phyloP scores from a whole-genome alignment of 2,329 filamentous ascomycete species.

The Aspergillus ochraceus region DNA sequence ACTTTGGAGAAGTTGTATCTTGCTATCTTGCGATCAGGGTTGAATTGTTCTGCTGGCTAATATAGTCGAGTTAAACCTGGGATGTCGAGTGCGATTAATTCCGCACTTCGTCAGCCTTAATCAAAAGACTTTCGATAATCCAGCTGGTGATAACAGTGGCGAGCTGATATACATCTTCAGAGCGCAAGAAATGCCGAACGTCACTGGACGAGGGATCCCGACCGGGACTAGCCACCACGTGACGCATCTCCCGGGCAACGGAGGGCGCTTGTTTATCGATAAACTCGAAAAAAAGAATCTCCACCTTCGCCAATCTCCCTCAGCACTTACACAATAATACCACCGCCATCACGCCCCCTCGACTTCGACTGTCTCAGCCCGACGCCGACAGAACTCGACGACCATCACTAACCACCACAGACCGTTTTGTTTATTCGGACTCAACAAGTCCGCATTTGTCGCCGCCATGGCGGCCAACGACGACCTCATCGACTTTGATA shows the following conservation, averaged over 20 bases:
- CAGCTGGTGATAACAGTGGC: too few species aligned
- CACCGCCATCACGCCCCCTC: slow-evolving; percentile 2
- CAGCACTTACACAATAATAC: background rate
- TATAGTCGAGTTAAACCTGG: too few species aligned
- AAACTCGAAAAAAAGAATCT: slow-evolving; percentile 21
- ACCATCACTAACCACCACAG: background rate
- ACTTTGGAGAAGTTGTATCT: too few species aligned
- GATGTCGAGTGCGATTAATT: too few species aligned
- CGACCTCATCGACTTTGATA: slow-evolving; percentile 67
- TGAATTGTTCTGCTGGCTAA: too few species aligned
- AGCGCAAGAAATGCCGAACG: background rate
- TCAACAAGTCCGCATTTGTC: slow-evolving; percentile 48
- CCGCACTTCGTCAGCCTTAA: too few species aligned
- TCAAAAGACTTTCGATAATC: too few species aligned
- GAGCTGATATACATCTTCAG: too few species aligned
- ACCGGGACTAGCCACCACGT: slow-evolving; percentile 25
- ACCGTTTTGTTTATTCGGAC: background rate
- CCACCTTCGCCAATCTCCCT: background rate
- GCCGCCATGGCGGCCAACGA: slow-evolving; percentile 42
- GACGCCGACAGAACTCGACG: background rate
- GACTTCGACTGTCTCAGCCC: background rate
- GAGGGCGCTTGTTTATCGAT: slow-evolving; percentile 38
- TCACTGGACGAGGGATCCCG: background rate
- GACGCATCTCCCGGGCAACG: slow-evolving; percentile 34
- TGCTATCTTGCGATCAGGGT: too few species aligned